phyloP scores from a whole-genome alignment of 2,329 filamentous ascomycete genomes.

The Penicillium sclerotigenum region DNA sequence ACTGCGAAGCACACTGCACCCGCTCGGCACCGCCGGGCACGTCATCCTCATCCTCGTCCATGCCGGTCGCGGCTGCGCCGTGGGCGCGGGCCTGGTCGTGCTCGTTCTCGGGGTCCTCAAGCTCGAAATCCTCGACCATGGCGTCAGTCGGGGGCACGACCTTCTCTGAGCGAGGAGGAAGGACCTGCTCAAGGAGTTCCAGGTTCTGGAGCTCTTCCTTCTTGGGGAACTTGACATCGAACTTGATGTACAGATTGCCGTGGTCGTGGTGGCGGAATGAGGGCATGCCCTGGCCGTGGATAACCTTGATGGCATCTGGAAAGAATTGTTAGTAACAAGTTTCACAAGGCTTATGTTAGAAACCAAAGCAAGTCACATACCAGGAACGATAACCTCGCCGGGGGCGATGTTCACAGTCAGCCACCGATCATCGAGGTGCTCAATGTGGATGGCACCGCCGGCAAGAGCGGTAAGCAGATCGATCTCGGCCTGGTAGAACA shows the following conservation, averaged over 20 bases:
- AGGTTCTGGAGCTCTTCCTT: constrained; percentile 68
- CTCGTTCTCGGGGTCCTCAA: constrained; percentile 79
- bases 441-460: constrained; percentile 84
- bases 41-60: constrained; percentile 70
- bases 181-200: constrained; percentile 73
- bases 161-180: constrained; percentile 69
- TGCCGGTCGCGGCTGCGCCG: constrained; percentile 54
- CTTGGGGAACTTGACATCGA: constrained; percentile 94
- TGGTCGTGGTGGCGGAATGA: constrained; percentile 91
- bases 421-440: constrained; percentile 98
- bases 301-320: constrained; percentile 82
- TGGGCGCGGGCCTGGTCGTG: constrained; percentile 64
- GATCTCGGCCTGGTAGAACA: constrained; percentile 93
- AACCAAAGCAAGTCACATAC: constrained; percentile 53
- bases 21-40: constrained; percentile 49
- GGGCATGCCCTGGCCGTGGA: constrained; percentile 96
- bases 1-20: constrained; percentile 53
- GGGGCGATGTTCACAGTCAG: constrained; percentile 87
- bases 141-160: constrained; percentile 71
- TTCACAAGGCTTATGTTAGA: not conserved
- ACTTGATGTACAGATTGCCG: constrained; percentile 96
- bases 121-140: constrained; percentile 85
- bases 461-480: constrained; percentile 93
- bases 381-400: constrained; percentile 89
- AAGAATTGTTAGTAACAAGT: constrained; percentile 11